Conservation (phyloP, 805 yeast species). For the Tetrapisispora fleetii region DNA sequence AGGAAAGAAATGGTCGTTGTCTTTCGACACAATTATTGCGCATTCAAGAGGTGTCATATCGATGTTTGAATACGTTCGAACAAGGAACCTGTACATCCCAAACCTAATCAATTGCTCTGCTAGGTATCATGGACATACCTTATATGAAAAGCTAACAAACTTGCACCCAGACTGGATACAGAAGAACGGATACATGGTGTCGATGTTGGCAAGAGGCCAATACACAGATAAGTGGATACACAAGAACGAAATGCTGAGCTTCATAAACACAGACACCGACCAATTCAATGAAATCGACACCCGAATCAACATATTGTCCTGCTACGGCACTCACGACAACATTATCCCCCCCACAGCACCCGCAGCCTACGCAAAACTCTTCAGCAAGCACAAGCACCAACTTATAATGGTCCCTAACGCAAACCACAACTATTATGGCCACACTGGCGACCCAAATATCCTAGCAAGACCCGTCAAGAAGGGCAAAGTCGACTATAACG, state of each 20-base stretch:
- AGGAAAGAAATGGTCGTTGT: slow-evolving; percentile 19
- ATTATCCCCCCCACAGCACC: slow-evolving; percentile 59
- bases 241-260: slow-evolving; percentile 39
- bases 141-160: slow-evolving; percentile 32
- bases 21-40: slow-evolving; percentile 50
- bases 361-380: slow-evolving; percentile 44
- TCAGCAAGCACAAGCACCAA: slow-evolving; percentile 43
- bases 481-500: slow-evolving; percentile 42
- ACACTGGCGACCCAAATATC: slow-evolving; percentile 29
- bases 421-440: slow-evolving; percentile 73
- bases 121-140: slow-evolving; percentile 46
- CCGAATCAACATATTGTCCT: slow-evolving; percentile 46
- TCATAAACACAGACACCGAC: slow-evolving; percentile 40
- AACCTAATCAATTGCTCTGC: slow-evolving; percentile 64
- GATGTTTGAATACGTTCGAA: slow-evolving; percentile 59
- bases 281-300: slow-evolving; percentile 34
- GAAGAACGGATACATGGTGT: slow-evolving; percentile 33
- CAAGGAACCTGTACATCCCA: slow-evolving; percentile 38
- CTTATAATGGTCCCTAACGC: slow-evolving; percentile 55
- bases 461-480: slow-evolving; percentile 36
- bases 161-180: slow-evolving; percentile 32
- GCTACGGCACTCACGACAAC: slow-evolving; percentile 63
- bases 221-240: slow-evolving; percentile 36
- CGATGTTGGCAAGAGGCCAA: slow-evolving; percentile 42
- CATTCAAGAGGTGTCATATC: slow-evolving; percentile 79